phyloP scores from a whole-genome alignment of 1,139 yeast species.

The Torulaspora pretoriensis region DNA sequence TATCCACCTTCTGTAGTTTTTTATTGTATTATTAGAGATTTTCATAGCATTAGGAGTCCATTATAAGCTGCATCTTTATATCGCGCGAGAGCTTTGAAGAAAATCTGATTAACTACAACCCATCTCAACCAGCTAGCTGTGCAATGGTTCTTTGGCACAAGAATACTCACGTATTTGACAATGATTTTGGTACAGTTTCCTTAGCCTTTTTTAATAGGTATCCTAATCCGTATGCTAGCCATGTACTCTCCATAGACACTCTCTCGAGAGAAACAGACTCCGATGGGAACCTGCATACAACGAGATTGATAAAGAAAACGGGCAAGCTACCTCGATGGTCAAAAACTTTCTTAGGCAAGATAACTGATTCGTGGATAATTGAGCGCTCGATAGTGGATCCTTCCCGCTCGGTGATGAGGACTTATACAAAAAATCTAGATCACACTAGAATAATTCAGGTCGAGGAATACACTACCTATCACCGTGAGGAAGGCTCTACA shows the following conservation, averaged over 20 bases:
- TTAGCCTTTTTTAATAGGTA: slow-evolving; percentile 79
- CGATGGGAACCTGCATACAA: slow-evolving; percentile 64
- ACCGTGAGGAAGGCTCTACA: slow-evolving; percentile 28
- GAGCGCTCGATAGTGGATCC: slow-evolving; percentile 81
- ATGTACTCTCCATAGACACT: slow-evolving; percentile 83
- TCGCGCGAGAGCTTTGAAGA: slow-evolving; percentile 3
- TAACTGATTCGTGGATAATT: slow-evolving; percentile 76
- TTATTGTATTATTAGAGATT: background rate
- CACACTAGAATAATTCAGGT: slow-evolving; percentile 76
- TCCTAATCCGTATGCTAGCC: slow-evolving; percentile 89
- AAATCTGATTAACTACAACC: background rate
- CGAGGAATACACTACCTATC: slow-evolving; percentile 67
- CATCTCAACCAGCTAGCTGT: background rate
- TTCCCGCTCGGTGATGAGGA: slow-evolving; percentile 46
- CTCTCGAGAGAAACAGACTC: slow-evolving; percentile 40
- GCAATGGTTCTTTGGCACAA: slow-evolving; percentile 62
- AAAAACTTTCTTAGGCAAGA: slow-evolving; percentile 68
- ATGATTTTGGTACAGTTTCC: slow-evolving; percentile 70
- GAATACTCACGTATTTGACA: slow-evolving; percentile 51
- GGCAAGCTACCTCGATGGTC: slow-evolving; percentile 83
- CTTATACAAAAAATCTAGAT: slow-evolving; percentile 82
- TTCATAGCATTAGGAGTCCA: slow-evolving; percentile 1
- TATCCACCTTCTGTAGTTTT: background rate
- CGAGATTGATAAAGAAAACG: slow-evolving; percentile 69
- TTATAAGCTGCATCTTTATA: background rate